Evolutionary conservation across 2,329 filamentous ascomycete genomes (phyloP).

Genomic region (Paecilomyces dactylethromorphus): DNA sequence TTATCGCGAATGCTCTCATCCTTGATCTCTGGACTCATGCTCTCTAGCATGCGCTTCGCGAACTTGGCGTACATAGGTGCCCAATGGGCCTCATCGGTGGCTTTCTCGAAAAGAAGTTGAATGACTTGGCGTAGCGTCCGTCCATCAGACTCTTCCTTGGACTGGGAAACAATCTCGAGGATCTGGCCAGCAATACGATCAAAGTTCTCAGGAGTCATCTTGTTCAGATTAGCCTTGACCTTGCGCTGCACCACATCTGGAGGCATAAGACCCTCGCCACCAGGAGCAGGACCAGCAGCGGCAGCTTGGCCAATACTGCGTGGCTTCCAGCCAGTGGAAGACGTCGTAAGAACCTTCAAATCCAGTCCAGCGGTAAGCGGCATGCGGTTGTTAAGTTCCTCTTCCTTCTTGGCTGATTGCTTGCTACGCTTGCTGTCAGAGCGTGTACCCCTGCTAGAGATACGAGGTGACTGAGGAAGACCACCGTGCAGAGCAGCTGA

Average conservation of each 20-base stretch:
- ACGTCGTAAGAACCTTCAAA: conserved; percentile 68
- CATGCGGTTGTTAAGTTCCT: conserved; percentile 76
- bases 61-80: conserved; percentile 98
- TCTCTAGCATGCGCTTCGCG: conserved; percentile 93
- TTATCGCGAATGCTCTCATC: conserved; percentile 94
- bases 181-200: conserved; percentile 93
- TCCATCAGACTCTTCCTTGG: conserved; percentile 89
- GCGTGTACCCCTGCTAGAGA: conserved; percentile 48
- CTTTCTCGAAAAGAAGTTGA: conserved; percentile 98
- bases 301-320: conserved; percentile 53
- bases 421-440: conserved; percentile 48
- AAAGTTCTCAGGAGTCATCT: conserved; percentile 99
- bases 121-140: conserved; percentile 96
- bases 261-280: conserved; percentile 60
- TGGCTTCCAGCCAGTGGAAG: conserved; percentile 83
- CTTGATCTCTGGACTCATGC: conserved; percentile 88
- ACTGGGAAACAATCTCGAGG: conserved; percentile 84
- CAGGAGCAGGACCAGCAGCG: conserved; percentile 39
- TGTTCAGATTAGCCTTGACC: conserved; percentile 97
- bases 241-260: conserved; percentile 95
- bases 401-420: conserved; percentile 50
- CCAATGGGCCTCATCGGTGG: conserved; percentile 97
- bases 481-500: conserved; percentile 46
- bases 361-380: conserved; percentile 80
- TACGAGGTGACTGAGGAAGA: conserved; percentile 65